Evolutionary conservation across 345 rosid genomes (phyloP), one percentile per base, ranked within the genome.

Genomic region (Camelina laxa): DNA sequence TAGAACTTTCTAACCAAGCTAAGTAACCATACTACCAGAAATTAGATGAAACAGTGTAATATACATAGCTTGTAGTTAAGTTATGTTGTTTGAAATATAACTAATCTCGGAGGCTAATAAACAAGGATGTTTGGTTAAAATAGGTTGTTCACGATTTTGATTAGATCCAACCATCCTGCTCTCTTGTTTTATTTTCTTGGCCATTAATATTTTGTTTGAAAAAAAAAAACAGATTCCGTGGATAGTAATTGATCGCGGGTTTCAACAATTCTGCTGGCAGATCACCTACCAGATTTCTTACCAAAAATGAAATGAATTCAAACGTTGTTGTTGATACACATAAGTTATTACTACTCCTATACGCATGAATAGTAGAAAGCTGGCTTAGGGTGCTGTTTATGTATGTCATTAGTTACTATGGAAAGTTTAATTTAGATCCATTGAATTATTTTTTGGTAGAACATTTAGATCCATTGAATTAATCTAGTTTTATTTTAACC

Each of bases 211-310:
- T 45, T 45, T 15, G 63, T 39, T 47, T 67, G 57, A 33, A 33
- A 33, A 31, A 6, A 31, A 31, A 65, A 39, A 54, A 44, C 17
- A 49, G 7, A 16, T 27, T 60, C 22, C 38, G 16, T 68, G 48
- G 10, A 33, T 30, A 31, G 56, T 42, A 60, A 41, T 33, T 51
- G 33, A 49, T 69, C 16, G 22, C 30, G 49, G 11, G 39, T 53
- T 69, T 51, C 70, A 76, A 62, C 64, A 16, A 53, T 76, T 6
- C 7, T 44, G 60, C 24, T 63, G 60, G 66, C 59, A 70, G 75
- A 63, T 56, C 66, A 63, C 45, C 60, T 24, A 76, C 75, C 75
- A 36, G 36, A 76, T 70, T 69, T 76, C 60, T 76, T 70, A 76
- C 75, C 71, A 47, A 63, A 69, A 70, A 35, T 10, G 21, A 69